Conservation (phyloP, 2,329 filamentous ascomycete genomes). For the Paracorniculantispora psalliotae region DNA sequence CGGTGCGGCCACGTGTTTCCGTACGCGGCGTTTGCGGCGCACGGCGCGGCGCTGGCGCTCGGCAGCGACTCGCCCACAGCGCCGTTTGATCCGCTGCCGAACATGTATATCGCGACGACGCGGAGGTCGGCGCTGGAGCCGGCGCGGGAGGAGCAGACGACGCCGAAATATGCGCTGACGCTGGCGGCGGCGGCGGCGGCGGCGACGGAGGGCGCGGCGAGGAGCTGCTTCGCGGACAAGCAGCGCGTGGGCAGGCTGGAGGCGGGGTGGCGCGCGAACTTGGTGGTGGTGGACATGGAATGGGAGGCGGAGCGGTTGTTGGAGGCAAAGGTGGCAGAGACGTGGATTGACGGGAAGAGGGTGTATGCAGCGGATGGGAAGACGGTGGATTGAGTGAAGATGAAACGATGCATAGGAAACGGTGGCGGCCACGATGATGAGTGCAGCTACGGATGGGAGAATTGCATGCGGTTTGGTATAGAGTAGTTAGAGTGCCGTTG, state of each 20-base stretch:
- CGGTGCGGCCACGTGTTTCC: conserved; percentile 57
- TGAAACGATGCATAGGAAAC: too few relatives aligned
- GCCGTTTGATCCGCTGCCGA: conserved; percentile 48
- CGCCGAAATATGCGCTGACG: conserved; percentile 44
- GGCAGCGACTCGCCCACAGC: conserved; percentile 58
- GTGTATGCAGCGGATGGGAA: conserved; percentile 21
- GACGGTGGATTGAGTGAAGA: not conserved
- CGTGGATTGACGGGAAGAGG: conserved; percentile 46
- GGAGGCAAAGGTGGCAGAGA: conserved; percentile 42
- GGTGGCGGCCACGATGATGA: too few relatives aligned
- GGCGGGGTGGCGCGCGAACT: conserved; percentile 49
- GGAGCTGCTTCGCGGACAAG: conserved; percentile 48
- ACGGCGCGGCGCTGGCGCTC: conserved; percentile 50
- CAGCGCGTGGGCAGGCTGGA: conserved; percentile 44
- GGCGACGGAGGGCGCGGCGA: conserved; percentile 45
- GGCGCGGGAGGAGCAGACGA: conserved; percentile 34
- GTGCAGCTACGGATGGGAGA: too few relatives aligned
- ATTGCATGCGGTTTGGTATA: too few relatives aligned
- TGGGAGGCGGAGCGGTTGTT: conserved; percentile 45
- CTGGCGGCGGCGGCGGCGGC: conserved; percentile 46
- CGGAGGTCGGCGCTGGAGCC: conserved; percentile 44
- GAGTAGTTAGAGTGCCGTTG: too few relatives aligned
- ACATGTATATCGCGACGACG: conserved; percentile 55
- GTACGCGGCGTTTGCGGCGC: conserved; percentile 55
- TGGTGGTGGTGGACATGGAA: conserved; percentile 41